Evolutionary conservation across 75 land plant genomes (phyloP), one percentile per base, ranked within the genome.

Genomic region (Adiantum capillusveneris): DNA sequence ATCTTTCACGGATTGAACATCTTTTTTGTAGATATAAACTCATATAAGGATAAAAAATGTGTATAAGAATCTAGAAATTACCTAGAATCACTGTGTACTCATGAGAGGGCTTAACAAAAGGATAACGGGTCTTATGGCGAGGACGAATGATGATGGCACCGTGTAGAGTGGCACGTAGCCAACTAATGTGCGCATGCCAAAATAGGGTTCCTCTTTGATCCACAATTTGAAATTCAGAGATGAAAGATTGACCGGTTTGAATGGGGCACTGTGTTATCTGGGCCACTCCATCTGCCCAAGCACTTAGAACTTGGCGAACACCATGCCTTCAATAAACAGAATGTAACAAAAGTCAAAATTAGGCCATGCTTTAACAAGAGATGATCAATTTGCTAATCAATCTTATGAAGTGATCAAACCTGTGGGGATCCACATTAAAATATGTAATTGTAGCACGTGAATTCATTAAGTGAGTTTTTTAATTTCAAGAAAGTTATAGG

Each of bases 211-310:
- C 71, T 25, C 26, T 26, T 53, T 69, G 71, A 9, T 53, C 64
- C 13, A 25, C 31, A 18, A 69, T 54, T 18, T 57, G 48, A 68
- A 62, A 69, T 24, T 62, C 53, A 36, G 63, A 29, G 0, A 53
- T 30, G 66, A 24, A 69, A 0, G 56, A 62, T 28, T 52, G 24
- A 29, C 57, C 57, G 20, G 66, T 68, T 41, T 53, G 56, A 11
- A 69, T 62, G 53, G 71, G 71, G 57, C 71, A 69, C 31, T 69
- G 71, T 17, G 71, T 69, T 6, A 69, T 60, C n/a, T 62, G 62
- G 6, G 57, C 71, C 29, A 68, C 34, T 29, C 71, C 71, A 53
- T 69, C 71, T 11, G 37, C 27, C 71, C 71, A 69, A 25, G 54
- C 46, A 19, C 57, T 51, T 14, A 62, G 53, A 17, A 62, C 13